These are phyloP conservation scores for Colletotrichum trifolii DNA, from an alignment of 2,329 filamentous ascomycete genomes.

Conservation along the genomic window DNA sequence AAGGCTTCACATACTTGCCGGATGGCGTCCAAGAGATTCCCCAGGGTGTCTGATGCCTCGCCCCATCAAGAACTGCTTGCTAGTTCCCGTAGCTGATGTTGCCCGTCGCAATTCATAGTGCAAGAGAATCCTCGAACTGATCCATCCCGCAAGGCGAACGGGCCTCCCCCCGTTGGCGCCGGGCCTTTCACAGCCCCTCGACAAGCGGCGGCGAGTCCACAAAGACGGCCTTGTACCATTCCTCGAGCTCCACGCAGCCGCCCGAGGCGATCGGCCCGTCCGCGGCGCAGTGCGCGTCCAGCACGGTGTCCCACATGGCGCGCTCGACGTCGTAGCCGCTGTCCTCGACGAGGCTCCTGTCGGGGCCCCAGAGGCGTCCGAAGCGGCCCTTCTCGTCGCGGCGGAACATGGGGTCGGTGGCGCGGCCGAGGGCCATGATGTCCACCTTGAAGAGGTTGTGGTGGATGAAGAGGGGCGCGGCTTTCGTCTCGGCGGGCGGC, in stretches of 20 bases:
- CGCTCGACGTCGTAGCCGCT: slow-evolving; percentile 49
- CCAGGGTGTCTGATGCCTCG: too few species aligned
- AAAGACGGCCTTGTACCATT: slow-evolving; percentile 29
- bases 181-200: not conserved
- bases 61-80: too few species aligned
- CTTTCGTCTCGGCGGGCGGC: slow-evolving; percentile 32
- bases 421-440: slow-evolving; percentile 41
- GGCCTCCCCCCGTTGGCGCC: too few species aligned
- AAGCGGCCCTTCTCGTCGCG: slow-evolving; percentile 39
- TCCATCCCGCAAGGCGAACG: too few species aligned
- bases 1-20: too few species aligned
- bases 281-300: slow-evolving; percentile 43
- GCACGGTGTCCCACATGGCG: slow-evolving; percentile 46
- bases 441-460: slow-evolving; percentile 52
- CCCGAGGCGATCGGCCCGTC: slow-evolving; percentile 26
- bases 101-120: too few species aligned
- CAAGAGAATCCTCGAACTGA: too few species aligned
- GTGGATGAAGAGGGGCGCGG: slow-evolving; percentile 48
- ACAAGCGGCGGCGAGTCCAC: slow-evolving; percentile 12
- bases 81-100: too few species aligned
- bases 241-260: slow-evolving; percentile 47
- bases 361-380: slow-evolving; percentile 45
- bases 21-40: too few species aligned
- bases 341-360: slow-evolving; percentile 38
- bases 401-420: slow-evolving; percentile 37